Percentiles rank a stretch among this genome's conserved stretches.
Evolutionary conservation across 73 alveolate genomes (phyloP).

Genomic region (Paramecium tetraurelia): DNA sequence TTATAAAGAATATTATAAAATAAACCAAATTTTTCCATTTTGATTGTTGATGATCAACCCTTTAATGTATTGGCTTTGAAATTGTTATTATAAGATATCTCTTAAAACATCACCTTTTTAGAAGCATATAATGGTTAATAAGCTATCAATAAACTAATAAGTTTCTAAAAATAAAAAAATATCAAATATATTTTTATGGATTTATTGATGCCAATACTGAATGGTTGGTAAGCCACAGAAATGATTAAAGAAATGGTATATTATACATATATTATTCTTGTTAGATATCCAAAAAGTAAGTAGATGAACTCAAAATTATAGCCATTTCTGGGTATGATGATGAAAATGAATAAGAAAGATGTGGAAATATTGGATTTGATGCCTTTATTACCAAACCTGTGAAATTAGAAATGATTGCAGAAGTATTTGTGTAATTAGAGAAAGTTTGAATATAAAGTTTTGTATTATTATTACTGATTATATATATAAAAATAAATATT

Average conservation of each 20-base stretch:
- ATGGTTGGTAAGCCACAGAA: conserved; percentile 58
- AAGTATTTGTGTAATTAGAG: conserved; percentile 35
- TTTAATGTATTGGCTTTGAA: conserved; percentile 53
- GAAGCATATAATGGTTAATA: conserved; percentile 64
- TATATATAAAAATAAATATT: background rate
- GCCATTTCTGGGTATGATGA: conserved; percentile 36
- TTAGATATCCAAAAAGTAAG: background rate
- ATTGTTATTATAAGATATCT: background rate
- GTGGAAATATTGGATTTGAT: conserved; percentile 28
- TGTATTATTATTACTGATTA: background rate
- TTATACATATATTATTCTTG: background rate
- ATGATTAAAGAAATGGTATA: conserved; percentile 18
- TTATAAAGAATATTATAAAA: background rate
- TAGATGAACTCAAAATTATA: background rate
- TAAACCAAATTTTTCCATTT: background rate
- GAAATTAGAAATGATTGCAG: background rate
- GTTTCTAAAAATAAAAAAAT: background rate
- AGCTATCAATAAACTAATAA: conserved; percentile 44
- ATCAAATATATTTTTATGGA: conserved; percentile 47
- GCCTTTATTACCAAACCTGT: conserved; percentile 37
- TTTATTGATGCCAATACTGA: conserved; percentile 50
- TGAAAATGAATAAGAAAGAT: conserved; percentile 33
- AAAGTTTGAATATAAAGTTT: background rate
- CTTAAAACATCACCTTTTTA: background rate
- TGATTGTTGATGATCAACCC: conserved; percentile 61